Evolutionary conservation across 202 grass and related monocot genomes (phyloP).

Genomic region (Bolboschoenoplectus hybrid): DNA sequence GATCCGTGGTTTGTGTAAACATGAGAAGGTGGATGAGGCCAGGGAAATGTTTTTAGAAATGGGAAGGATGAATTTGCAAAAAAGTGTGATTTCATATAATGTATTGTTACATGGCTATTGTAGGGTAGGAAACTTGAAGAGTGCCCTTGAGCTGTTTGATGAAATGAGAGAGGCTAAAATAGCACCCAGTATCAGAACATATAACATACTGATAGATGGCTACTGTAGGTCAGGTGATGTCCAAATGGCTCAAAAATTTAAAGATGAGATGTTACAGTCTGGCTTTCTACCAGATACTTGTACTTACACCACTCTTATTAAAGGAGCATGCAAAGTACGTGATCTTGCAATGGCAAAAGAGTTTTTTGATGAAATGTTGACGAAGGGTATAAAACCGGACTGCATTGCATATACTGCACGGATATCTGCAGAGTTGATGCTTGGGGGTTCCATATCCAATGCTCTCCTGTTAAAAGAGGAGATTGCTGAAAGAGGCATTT

Average conservation of each 20-base stretch:
- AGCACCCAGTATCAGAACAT: constrained; percentile 62
- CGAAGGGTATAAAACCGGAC: constrained; percentile 65
- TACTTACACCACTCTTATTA: constrained; percentile 91
- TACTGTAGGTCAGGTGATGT: constrained; percentile 69
- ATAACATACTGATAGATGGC: constrained; percentile 81
- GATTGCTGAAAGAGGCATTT: constrained; percentile 61
- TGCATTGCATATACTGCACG: constrained; percentile 78
- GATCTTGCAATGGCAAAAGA: constrained; percentile 63
- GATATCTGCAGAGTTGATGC: constrained; percentile 59
- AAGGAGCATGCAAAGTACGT: constrained; percentile 54
- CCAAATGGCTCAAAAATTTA: constrained; percentile 61
- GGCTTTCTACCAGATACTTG: constrained; percentile 64
- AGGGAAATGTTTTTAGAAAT: constrained; percentile 66
- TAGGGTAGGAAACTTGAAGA: constrained; percentile 49
- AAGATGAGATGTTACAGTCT: constrained; percentile 64
- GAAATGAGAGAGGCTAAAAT: constrained; percentile 61
- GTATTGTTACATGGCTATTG: constrained; percentile 73
- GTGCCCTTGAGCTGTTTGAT: constrained; percentile 61
- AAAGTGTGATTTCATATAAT: constrained; percentile 67
- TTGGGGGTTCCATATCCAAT: constrained; percentile 45
- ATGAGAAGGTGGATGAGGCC: constrained; percentile 49
- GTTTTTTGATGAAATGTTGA: constrained; percentile 86
- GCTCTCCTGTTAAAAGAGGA: constrained; percentile 71
- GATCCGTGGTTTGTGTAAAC: constrained; percentile 71
- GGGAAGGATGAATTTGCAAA: constrained; percentile 55